Evolutionary conservation across 768 basidiomycete species (phyloP), one percentile per base, ranked within the genome.

Genomic region (Hortiboletus flavorubellus): DNA sequence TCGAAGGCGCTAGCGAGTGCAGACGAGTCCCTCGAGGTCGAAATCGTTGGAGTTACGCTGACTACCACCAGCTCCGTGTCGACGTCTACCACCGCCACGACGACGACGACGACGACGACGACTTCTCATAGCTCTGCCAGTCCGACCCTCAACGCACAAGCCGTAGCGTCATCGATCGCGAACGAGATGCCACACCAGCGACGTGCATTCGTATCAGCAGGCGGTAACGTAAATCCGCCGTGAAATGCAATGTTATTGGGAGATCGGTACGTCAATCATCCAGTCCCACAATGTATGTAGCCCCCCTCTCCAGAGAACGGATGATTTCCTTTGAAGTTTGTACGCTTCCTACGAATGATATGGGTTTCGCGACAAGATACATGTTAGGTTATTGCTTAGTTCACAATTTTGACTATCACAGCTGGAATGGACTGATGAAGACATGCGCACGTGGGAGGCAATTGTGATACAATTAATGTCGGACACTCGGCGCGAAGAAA

Each of bases 151-250:
- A 31, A 69, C 30, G 50, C 67, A 16, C 26, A 31, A 18, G 64
- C 48, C 8, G 53, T 64, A 15, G 68, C 68, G 9, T 64, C 69
- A 9, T 55, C 46, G 21, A 30, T 69, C 29, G 67, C 49, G 23
- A 53, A 61, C 5, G 33, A 37, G 5, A 49, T 38, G 55, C 11
- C 26, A 4, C 42, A 47, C 16, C 48, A 37, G 10, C 37, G 31
- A 38, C 33, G 55, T 39, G 33, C 2, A 40, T 31, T 16, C 3
- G 23, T 5, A 18, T 38, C 60, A 26, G 42, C 18, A 23, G 5
- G 8, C 14, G 21, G 7, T 33, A 38, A 15, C 9, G 34, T 53
- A 45, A 51, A 21, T 46, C 40, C 11, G 23, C 30, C 30, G 15
- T 45, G 18, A 45, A 18, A 14, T 12, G 9, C 8, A 23, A 4